phyloP scores from a whole-genome alignment of 495 filamentous ascomycete genomes.

The Aspergillus egyptiacus region DNA sequence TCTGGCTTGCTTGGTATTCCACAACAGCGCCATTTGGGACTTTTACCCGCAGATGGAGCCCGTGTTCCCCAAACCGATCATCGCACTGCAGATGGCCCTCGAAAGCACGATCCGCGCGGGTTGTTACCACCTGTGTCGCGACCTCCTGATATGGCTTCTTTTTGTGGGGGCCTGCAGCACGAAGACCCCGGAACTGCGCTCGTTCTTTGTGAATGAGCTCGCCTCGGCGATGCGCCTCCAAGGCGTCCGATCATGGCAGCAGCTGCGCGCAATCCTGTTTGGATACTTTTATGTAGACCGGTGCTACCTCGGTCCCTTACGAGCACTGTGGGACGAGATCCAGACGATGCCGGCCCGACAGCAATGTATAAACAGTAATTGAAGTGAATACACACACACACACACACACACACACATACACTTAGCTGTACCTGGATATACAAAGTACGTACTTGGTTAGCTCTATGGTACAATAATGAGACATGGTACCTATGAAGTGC shows the following conservation, averaged over 20 bases:
- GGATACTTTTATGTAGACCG: constrained; percentile 42
- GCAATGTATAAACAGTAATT: constrained; percentile 15
- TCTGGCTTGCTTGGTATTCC: constrained; percentile 40
- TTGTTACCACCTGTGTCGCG: constrained; percentile 31
- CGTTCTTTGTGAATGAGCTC: constrained; percentile 36
- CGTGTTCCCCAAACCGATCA: constrained; percentile 36
- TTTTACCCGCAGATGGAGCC: constrained; percentile 40
- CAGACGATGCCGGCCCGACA: constrained; percentile 15
- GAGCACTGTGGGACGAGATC: constrained; percentile 38
- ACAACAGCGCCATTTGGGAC: constrained; percentile 43
- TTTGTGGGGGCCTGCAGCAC: constrained; percentile 38
- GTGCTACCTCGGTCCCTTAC: constrained; percentile 28
- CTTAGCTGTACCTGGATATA: background rate
- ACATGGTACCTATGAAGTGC: constrained; percentile 16
- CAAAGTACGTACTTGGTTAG: background rate
- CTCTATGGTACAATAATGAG: constrained; percentile 18
- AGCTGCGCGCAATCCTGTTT: constrained; percentile 29
- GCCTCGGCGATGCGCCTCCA: constrained; percentile 26
- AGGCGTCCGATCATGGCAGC: constrained; percentile 35
- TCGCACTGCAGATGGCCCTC: constrained; percentile 33
- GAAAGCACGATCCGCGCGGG: constrained; percentile 33
- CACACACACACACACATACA: too few species aligned
- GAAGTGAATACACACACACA: constrained; percentile 8
- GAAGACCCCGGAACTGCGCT: constrained; percentile 24
- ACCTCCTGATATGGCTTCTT: constrained; percentile 39